Evolutionary conservation across 1,139 yeast species (phyloP).

Genomic region (Candida gigantensis): DNA sequence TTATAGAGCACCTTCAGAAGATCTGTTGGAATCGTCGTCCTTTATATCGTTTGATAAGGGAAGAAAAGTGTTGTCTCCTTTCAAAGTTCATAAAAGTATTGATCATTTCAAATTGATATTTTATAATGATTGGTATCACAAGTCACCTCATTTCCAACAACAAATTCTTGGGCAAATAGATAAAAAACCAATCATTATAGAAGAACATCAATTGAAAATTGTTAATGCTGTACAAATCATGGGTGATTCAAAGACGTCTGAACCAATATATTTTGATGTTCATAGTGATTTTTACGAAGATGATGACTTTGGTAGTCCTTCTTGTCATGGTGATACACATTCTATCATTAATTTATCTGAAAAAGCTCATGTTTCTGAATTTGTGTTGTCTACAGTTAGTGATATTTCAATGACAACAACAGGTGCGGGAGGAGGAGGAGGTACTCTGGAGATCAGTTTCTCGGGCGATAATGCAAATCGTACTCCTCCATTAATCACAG

Average conservation of each 20-base stretch:
- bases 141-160: conserved; percentile 24
- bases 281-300: conserved; percentile 18
- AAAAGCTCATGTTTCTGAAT: too few species aligned
- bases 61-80: conserved; percentile 22
- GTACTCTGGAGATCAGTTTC: too few species aligned
- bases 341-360: too few species aligned
- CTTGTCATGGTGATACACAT: too few species aligned
- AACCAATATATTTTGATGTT: conserved; percentile 27
- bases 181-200: conserved; percentile 4
- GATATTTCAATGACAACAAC: too few species aligned
- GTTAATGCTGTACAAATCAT: conserved; percentile 26
- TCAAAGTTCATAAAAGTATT: conserved; percentile 16
- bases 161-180: background rate
- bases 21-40: conserved; percentile 9
- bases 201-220: conserved; percentile 17
- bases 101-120: conserved; percentile 30
- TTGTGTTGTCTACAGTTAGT: background rate
- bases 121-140: conserved; percentile 41
- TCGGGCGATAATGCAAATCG: too few species aligned
- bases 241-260: conserved; percentile 13
- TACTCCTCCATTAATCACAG: too few species aligned
- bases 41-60: conserved; percentile 15
- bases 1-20: conserved; percentile 9
- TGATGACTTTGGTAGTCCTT: conserved; percentile 13
- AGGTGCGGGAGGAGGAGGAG: too few species aligned